Conservation (phyloP, 2,329 filamentous ascomycete species). For the Rasamsonia emersonii region DNA sequence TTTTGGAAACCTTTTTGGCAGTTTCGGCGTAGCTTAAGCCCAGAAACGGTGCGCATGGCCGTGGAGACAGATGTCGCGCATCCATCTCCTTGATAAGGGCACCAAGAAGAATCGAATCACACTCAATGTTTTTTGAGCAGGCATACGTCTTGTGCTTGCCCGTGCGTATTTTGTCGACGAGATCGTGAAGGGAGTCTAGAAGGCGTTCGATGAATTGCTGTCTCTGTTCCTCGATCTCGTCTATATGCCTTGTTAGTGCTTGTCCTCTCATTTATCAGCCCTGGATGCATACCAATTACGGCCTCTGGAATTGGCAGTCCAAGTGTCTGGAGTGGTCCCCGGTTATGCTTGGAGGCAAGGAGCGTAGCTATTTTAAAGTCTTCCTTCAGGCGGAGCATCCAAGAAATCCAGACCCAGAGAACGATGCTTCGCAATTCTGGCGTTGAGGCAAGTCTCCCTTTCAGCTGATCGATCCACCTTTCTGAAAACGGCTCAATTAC, state of each 20-base stretch:
- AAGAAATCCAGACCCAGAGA: slow-evolving; percentile 14
- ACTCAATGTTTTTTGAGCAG: not conserved
- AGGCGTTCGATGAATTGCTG: not conserved
- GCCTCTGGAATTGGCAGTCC: slow-evolving; percentile 1
- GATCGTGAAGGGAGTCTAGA: not conserved
- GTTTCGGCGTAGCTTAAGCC: too few relatives aligned
- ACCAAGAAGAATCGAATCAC: not conserved
- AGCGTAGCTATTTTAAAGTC: not conserved
- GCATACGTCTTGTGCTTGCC: not conserved
- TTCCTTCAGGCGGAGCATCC: not conserved
- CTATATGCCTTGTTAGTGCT: not conserved
- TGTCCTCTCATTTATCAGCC: not conserved
- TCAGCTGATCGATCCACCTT: slow-evolving; percentile 30
- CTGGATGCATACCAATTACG: not conserved
- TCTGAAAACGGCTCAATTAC: slow-evolving; percentile 35
- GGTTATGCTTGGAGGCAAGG: not conserved
- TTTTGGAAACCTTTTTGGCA: too few relatives aligned
- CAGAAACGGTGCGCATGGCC: not conserved
- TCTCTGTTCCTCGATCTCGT: not conserved
- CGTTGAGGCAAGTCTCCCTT: not conserved
- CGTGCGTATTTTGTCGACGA: not conserved
- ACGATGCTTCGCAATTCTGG: slow-evolving; percentile 4
- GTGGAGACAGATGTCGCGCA: not conserved
- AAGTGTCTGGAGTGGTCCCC: not conserved
- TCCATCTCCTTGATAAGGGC: slow-evolving; percentile 1